A percentile compares a stretch with the other conserved stretches of the same genome.
Evolutionary conservation across 2,329 filamentous ascomycete genomes (phyloP).

Genomic region (Epichloe coenophiala): DNA sequence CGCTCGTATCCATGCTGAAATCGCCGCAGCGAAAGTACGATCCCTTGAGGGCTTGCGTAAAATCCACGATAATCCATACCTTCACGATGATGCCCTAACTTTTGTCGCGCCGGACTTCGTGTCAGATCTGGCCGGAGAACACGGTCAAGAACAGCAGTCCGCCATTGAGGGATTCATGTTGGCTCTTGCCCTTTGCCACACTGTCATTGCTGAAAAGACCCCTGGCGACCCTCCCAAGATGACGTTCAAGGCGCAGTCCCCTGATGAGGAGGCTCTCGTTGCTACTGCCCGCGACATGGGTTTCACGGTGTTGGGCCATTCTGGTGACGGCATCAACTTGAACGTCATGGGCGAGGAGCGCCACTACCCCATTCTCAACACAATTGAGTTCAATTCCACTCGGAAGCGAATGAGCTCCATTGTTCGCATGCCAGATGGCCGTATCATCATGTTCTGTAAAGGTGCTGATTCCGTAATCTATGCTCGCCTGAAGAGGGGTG

Average conservation of each 20-base stretch:
- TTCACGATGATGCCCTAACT: slow-evolving; percentile 79
- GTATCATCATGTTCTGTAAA: slow-evolving; percentile 89
- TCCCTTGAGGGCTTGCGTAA: slow-evolving; percentile 62
- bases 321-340: slow-evolving; percentile 67
- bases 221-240: slow-evolving; percentile 87
- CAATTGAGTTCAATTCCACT: slow-evolving; percentile 92
- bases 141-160: slow-evolving; percentile 59
- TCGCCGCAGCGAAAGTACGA: slow-evolving; percentile 59
- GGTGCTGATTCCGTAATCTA: slow-evolving; percentile 97
- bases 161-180: slow-evolving; percentile 90
- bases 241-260: slow-evolving; percentile 92
- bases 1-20: slow-evolving; percentile 58
- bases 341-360: slow-evolving; percentile 80
- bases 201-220: slow-evolving; percentile 79
- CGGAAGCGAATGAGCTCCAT: slow-evolving; percentile 98
- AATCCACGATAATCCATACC: slow-evolving; percentile 78
- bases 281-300: slow-evolving; percentile 90
- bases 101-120: slow-evolving; percentile 89
- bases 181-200: slow-evolving; percentile 87
- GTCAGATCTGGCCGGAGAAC: slow-evolving; percentile 64
- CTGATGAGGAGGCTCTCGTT: slow-evolving; percentile 89
- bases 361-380: slow-evolving; percentile 80
- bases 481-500: slow-evolving; percentile 69
- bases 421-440: slow-evolving; percentile 81
- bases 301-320: slow-evolving; percentile 77